Base-by-base conservation (phyloP, 1,284 basidiomycete species). In the Melampsora occidentalis region DNA sequence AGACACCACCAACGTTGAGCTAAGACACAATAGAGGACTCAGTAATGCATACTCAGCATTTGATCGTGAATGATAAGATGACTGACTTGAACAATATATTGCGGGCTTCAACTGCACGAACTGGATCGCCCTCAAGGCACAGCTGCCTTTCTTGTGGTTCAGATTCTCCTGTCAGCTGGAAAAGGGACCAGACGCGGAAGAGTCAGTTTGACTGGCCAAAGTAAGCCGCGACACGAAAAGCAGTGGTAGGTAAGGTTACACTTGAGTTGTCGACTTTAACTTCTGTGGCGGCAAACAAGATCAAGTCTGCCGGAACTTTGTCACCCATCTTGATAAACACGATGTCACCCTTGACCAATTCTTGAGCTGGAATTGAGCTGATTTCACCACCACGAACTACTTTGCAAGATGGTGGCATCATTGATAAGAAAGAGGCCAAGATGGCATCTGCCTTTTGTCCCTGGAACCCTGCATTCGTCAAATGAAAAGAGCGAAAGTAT, bases 261-360 rank as follows among this genome's bases (percentile, higher is more conserved):
- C 87, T 89, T 77, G 88, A 89, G 79, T 90, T 90, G 81, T 90
- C 89, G 49, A 90, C 86, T 80, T 89, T 90, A 67, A 90, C 83
- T 78, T 89, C 89, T 2, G 86, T 86, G 0, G 88, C 81, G 5
- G 87, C 85, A 79, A 89, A 89, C 6, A 80, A 49, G 42, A 89
- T 80, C 62, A 89, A 82, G 81, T 90, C 89, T 20, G 89, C 89
- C 0, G 89, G 89, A 3, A 88, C 89, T 84, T 90, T 90, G 83
- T 90, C 88, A 67, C 89, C 89, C 76, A 85, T 86, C 69, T 88
- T 86, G 62, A 90, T 79, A 57, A 89, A 84, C 7, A 90, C 89
- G 65, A 90, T 80, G 80, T 91, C 90, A 28, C 90, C 90, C 79
- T 87, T 88, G 65, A 90, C 90, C 2, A 91, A 84, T 28, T 88